A percentile compares a stretch with the other conserved stretches of the same genome.
These are phyloP conservation scores for Chaetomium cochliodes DNA, from an alignment of 495 filamentous ascomycete genomes.

Conservation along the genomic window DNA sequence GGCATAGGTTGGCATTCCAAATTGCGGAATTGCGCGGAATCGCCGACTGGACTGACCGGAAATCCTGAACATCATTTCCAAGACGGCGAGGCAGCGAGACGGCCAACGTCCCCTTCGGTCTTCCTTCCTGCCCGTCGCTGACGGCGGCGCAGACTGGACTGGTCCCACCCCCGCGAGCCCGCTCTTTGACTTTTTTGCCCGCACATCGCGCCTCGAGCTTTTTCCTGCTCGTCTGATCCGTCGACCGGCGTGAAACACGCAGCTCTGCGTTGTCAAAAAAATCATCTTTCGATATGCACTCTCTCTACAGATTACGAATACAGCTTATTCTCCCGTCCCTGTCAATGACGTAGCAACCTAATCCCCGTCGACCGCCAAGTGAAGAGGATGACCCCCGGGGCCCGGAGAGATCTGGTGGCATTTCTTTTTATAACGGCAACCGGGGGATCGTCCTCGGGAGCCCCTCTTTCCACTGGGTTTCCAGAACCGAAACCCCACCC, in stretches of 20 bases:
- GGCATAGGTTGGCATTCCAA: neutral
- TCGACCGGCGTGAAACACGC: neutral
- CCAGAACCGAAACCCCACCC: constrained; percentile 2
- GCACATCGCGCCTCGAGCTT: too few species aligned
- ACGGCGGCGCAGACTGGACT: constrained; percentile 10
- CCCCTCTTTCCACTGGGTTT: constrained; percentile 8
- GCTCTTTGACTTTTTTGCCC: too few species aligned
- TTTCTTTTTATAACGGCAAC: constrained; percentile 21
- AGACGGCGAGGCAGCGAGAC: neutral
- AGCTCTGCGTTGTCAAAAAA: neutral
- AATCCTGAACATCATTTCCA: neutral
- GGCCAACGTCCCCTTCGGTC: neutral
- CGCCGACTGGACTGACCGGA: too few species aligned
- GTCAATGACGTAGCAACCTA: constrained; percentile 4
- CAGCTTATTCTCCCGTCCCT: neutral
- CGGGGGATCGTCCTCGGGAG: neutral
- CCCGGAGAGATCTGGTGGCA: neutral
- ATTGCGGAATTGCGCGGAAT: neutral
- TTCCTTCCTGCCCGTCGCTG: constrained; percentile 2
- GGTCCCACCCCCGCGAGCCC: too few species aligned
- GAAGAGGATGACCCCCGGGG: neutral
- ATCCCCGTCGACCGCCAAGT: neutral
- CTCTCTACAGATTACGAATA: too few species aligned
- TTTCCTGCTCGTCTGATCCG: too few species aligned
- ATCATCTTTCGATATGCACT: neutral